Evolutionary conservation across 495 filamentous ascomycete genomes (phyloP).

Genomic region (Talaromyces stipitatus): DNA sequence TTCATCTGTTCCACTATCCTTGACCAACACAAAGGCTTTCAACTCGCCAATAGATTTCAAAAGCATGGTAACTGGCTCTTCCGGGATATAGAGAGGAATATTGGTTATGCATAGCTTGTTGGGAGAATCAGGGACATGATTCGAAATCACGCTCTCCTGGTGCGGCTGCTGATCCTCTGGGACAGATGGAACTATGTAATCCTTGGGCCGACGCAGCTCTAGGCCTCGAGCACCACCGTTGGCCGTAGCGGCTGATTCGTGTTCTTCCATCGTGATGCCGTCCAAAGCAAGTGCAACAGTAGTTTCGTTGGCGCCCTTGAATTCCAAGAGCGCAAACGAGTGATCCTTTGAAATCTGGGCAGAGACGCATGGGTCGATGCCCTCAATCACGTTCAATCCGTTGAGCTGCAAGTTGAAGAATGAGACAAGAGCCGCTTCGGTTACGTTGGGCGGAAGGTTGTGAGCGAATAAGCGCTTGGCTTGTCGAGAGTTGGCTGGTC

Average conservation of each 20-base stretch:
- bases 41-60: conserved; percentile 84
- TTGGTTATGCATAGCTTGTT: conserved; percentile 93
- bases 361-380: conserved; percentile 77
- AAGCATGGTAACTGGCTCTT: conserved; percentile 86
- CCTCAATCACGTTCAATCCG: conserved; percentile 81
- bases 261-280: conserved; percentile 78
- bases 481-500: conserved; percentile 87
- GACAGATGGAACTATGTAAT: conserved; percentile 88
- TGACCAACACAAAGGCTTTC: conserved; percentile 87
- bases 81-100: conserved; percentile 76
- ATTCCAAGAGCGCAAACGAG: conserved; percentile 80
- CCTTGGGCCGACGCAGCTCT: conserved; percentile 83
- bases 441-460: conserved; percentile 64
- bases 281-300: conserved; percentile 88
- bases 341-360: conserved; percentile 73
- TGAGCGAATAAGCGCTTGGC: conserved; percentile 82
- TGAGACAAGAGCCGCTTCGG: conserved; percentile 61
- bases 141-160: conserved; percentile 71
- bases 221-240: conserved; percentile 56
- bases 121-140: conserved; percentile 78
- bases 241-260: conserved; percentile 41
- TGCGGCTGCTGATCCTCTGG: conserved; percentile 62
- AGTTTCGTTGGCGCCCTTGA: conserved; percentile 78
- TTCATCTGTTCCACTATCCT: conserved; percentile 78
- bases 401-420: conserved; percentile 98